Conservation (phyloP, 192 early-diverging fungal genomes). For the Podila clonocystis region DNA sequence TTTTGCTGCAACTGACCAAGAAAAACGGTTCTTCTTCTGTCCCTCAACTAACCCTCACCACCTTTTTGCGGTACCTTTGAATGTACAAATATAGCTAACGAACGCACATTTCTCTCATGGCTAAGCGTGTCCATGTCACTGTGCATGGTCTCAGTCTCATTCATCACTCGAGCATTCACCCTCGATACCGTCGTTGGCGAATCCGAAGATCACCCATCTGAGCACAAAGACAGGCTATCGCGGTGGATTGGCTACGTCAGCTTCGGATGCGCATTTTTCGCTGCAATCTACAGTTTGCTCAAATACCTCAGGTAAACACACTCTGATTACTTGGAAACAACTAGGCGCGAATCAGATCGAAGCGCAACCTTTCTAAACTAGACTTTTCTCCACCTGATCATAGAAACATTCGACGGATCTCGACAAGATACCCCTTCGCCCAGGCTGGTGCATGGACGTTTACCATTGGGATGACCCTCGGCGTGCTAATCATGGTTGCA, state of each 20-base stretch:
- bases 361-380: background rate
- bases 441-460: slow-evolving; percentile 46
- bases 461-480: slow-evolving; percentile 40
- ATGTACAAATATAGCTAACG: slow-evolving; percentile 20
- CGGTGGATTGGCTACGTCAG: slow-evolving; percentile 26
- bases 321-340: too few relatives aligned
- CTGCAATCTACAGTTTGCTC: slow-evolving; percentile 18
- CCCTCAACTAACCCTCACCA: background rate
- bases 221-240: slow-evolving; percentile 17
- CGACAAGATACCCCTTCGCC: slow-evolving; percentile 42
- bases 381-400: background rate
- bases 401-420: slow-evolving; percentile 47
- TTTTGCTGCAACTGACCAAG: background rate
- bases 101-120: slow-evolving; percentile 42
- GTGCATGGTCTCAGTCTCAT: slow-evolving; percentile 38
- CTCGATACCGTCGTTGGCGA: slow-evolving; percentile 9
- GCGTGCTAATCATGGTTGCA: slow-evolving; percentile 26
- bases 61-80: background rate
- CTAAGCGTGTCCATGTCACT: slow-evolving; percentile 19
- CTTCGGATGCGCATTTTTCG: slow-evolving; percentile 20
- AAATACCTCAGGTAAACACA: slow-evolving; percentile 37
- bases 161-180: slow-evolving; percentile 18
- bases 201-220: background rate
- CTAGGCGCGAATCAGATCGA: background rate
- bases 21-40: background rate